These are phyloP conservation scores for Aspergillus cavernicola DNA, from an alignment of 495 filamentous ascomycete genomes.

Conservation along the genomic window DNA sequence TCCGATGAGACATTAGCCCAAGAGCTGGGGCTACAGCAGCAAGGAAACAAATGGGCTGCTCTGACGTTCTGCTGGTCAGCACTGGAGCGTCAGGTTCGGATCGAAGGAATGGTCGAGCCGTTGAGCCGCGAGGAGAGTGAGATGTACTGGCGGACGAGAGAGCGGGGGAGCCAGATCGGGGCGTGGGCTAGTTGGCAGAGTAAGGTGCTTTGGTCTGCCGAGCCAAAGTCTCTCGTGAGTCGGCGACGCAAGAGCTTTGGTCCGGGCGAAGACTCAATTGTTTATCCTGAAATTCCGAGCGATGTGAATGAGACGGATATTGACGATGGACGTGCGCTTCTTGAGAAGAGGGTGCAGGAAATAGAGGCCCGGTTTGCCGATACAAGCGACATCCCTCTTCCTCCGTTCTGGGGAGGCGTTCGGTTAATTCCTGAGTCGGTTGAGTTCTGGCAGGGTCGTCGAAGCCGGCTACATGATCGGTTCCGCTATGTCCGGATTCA, in stretches of 20 bases:
- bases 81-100: slow-evolving; percentile 79
- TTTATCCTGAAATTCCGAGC: slow-evolving; percentile 31
- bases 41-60: slow-evolving; percentile 43
- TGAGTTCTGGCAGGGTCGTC: slow-evolving; percentile 93
- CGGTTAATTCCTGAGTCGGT: slow-evolving; percentile 80
- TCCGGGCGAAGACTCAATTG: slow-evolving; percentile 32
- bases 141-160: slow-evolving; percentile 80
- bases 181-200: slow-evolving; percentile 94
- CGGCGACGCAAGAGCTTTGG: slow-evolving; percentile 32
- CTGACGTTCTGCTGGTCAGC: slow-evolving; percentile 53
- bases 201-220: slow-evolving; percentile 53
- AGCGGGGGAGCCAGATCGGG: slow-evolving; percentile 76
- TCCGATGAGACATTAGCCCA: slow-evolving; percentile 18
- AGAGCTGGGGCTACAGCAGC: slow-evolving; percentile 7
- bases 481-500: slow-evolving; percentile 73
- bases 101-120: slow-evolving; percentile 72
- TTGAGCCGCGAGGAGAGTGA: slow-evolving; percentile 71
- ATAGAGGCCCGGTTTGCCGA: slow-evolving; percentile 70
- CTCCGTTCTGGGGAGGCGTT: slow-evolving; percentile 91
- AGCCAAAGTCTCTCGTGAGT: slow-evolving; percentile 24
- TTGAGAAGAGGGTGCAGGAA: slow-evolving; percentile 67
- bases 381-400: slow-evolving; percentile 75
- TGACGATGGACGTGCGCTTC: slow-evolving; percentile 59
- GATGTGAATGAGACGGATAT: slow-evolving; percentile 59
- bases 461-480: slow-evolving; percentile 86